Conservation (phyloP, 1,284 basidiomycete species). For the Apiotrichum montevideense region DNA sequence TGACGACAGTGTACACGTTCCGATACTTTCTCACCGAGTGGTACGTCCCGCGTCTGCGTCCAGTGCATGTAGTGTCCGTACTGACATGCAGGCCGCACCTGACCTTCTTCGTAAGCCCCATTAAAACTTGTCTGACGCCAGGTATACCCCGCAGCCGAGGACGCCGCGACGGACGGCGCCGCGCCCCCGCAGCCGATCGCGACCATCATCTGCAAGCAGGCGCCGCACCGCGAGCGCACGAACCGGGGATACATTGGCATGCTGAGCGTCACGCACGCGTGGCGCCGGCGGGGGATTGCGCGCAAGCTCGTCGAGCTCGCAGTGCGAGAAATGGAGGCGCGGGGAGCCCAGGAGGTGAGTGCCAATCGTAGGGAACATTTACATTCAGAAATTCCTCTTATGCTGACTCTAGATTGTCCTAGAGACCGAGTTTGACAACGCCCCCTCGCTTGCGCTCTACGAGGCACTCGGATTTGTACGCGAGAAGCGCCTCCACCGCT, state of each 20-base stretch:
- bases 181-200: conserved; percentile 58
- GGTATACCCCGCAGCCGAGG: conserved; percentile 20
- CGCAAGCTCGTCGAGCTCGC: conserved; percentile 70
- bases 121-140: conserved; percentile 2
- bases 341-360: conserved; percentile 75
- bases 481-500: conserved; percentile 88
- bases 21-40: conserved; percentile 92
- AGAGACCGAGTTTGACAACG: conserved; percentile 95
- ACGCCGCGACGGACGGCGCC: not conserved
- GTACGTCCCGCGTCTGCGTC: conserved; percentile 48
- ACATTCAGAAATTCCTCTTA: not conserved
- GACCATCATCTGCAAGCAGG: conserved; percentile 93
- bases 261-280: conserved; percentile 77
- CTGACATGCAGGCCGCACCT: conserved; percentile 71
- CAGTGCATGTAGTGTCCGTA: not conserved
- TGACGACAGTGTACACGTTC: conserved; percentile 43
- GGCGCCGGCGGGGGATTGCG: conserved; percentile 82
- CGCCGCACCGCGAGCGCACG: conserved; percentile 64
- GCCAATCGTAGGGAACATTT: too few species aligned
- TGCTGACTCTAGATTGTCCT: conserved; percentile 65
- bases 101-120: conserved; percentile 66
- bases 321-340: conserved; percentile 68
- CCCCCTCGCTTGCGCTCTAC: conserved; percentile 78
- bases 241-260: conserved; percentile 97
- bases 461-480: conserved; percentile 88